Conservation (phyloP, 2,329 filamentous ascomycete species). For the Arthrobotrys sinensis region DNA sequence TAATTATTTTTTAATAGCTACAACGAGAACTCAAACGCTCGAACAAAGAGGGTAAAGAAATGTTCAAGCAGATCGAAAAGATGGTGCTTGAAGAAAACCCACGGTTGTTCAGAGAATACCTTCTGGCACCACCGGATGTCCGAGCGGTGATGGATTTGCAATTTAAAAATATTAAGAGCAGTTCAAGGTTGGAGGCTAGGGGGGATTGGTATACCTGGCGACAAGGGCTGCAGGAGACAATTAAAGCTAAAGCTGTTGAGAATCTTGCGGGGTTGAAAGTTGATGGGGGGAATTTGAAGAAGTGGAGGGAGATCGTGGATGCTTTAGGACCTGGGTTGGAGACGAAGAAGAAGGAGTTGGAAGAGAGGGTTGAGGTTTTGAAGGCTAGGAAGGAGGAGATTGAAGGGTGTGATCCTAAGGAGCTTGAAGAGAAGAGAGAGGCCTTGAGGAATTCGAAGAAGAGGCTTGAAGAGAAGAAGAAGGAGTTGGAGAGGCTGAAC, state of each 20-base stretch:
- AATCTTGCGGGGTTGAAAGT: slow-evolving; percentile 82
- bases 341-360: slow-evolving; percentile 75
- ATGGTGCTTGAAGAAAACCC: slow-evolving; percentile 93
- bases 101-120: slow-evolving; percentile 90
- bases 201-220: slow-evolving; percentile 99
- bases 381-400: slow-evolving; percentile 81
- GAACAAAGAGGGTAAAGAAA: slow-evolving; percentile 90
- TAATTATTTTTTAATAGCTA: slow-evolving; percentile 73
- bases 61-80: slow-evolving; percentile 90
- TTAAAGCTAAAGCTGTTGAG: slow-evolving; percentile 83
- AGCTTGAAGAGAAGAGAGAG: slow-evolving; percentile 81
- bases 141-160: slow-evolving; percentile 93
- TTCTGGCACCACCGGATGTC: slow-evolving; percentile 85
- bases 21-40: slow-evolving; percentile 92
- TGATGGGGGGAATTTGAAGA: slow-evolving; percentile 78
- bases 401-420: slow-evolving; percentile 83
- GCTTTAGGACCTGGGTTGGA: slow-evolving; percentile 77
- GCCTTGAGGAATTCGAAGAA: slow-evolving; percentile 77
- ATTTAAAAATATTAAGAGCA: slow-evolving; percentile 96
- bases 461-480: slow-evolving; percentile 79
- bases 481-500: slow-evolving; percentile 77
- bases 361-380: slow-evolving; percentile 77
- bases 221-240: slow-evolving; percentile 85
- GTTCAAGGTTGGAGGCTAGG: slow-evolving; percentile 90
- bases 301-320: slow-evolving; percentile 79